phyloP scores from a whole-genome alignment of 805 yeast genomes.

The Ogataea minuta region DNA sequence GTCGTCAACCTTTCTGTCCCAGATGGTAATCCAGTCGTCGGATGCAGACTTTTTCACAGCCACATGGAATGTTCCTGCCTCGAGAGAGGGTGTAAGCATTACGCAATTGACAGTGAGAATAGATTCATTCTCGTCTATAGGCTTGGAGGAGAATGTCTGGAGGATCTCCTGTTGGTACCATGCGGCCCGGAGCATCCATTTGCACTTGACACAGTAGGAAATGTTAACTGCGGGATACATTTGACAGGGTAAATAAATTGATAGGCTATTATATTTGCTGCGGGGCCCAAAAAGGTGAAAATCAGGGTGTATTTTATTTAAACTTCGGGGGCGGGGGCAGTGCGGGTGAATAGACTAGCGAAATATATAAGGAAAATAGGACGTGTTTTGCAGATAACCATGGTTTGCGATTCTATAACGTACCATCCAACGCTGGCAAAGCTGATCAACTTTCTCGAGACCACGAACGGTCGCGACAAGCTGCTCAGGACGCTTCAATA shows the following conservation, averaged over 20 bases:
- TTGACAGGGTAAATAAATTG: not conserved
- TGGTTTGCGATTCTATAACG: slow-evolving; percentile 67
- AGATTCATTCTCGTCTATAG: slow-evolving; percentile 34
- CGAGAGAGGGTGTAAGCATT: slow-evolving; percentile 43
- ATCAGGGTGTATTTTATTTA: slow-evolving; percentile 1
- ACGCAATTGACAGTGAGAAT: slow-evolving; percentile 49
- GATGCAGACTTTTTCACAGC: slow-evolving; percentile 37
- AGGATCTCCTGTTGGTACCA: slow-evolving; percentile 86
- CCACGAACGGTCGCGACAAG: slow-evolving; percentile 75
- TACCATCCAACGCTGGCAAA: slow-evolving; percentile 72
- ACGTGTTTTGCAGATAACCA: slow-evolving; percentile 20
- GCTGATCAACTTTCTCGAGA: slow-evolving; percentile 60
- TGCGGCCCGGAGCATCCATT: slow-evolving; percentile 84
- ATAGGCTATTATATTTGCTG: slow-evolving; percentile 11
- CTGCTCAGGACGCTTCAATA: slow-evolving; percentile 76
- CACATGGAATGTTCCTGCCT: slow-evolving; percentile 61
- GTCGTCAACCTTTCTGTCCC: slow-evolving; percentile 61
- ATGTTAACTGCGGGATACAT: slow-evolving; percentile 63
- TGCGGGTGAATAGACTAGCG: slow-evolving; percentile 11
- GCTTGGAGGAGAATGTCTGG: slow-evolving; percentile 59
- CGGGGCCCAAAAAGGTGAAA: slow-evolving; percentile 4
- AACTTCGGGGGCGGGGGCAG: slow-evolving; percentile 4
- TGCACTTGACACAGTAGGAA: slow-evolving; percentile 77
- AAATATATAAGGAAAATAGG: slow-evolving; percentile 3
- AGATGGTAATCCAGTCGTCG: slow-evolving; percentile 39